Base-by-base conservation (phyloP, 208 protist species). In the Herpetomonas tarakana region DNA sequence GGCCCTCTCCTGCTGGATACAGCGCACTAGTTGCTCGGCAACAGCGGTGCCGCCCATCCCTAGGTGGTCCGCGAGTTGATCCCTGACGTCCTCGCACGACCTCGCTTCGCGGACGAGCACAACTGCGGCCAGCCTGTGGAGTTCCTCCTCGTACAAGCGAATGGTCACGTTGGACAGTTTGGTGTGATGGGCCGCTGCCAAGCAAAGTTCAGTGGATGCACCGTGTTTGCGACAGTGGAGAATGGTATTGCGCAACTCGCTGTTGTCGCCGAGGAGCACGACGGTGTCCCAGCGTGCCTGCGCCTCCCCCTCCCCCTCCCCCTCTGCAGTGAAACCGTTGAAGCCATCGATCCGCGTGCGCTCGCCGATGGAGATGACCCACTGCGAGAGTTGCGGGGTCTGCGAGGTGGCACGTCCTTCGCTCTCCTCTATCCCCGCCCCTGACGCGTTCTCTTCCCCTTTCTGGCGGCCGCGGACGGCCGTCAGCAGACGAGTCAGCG, bases 131-230 rank as follows among this genome's bases (percentile, higher is more conserved):
- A 14, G 6, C 6, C 35, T 14, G n/a, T 52, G 46, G 35, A 18
- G 35, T 14, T 38, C 38, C 3, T 19, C 12, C 31, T 29, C 25
- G 22, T 47, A 22, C 54, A 60, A 67, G 29, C 47, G 44, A 12
- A 71, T 38, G 3, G 61, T 64, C 45, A 72, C 56, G 46, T 77
- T 65, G 49, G 18, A 29, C 4, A 72, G 45, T 16, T 19, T 1
- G 9, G 56, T 45, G 52, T 55, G 26, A 21, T 1, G 25, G 52
- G 60, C 18, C 35, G 35, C 41, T 27, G 9, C 12, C 12, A 58
- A 16, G 52, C 24, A 12, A 18, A 58, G 2, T 7, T 25, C 24
- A 38, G 35, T 18, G 53, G 53, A 26, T 46, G 53, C 27, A n/a
- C n/a, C n/a, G n/a, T n/a, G n/a, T n/a, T n/a, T n/a, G 14, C 35